Percentiles rank a stretch among this genome's conserved stretches.
phyloP scores from a whole-genome alignment of 163 green algal genomes.

The Prototheca wickerhamii region DNA sequence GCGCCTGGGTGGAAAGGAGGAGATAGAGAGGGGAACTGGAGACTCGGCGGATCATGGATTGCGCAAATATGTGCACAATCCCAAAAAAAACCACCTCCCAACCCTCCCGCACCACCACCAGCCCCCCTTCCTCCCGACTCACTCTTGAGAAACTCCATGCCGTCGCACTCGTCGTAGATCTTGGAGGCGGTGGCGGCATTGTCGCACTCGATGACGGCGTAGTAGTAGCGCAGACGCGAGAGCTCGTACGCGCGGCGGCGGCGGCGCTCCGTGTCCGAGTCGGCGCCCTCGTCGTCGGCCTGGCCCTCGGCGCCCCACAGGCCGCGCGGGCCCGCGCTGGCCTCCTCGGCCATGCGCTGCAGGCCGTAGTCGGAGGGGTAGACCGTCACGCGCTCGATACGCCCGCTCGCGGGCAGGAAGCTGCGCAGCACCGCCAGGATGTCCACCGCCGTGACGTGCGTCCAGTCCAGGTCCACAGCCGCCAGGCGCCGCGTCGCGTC shows the following conservation, averaged over 20 bases:
- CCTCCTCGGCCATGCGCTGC: conserved; percentile 82
- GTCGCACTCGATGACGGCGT: conserved; percentile 73
- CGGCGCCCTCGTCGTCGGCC: conserved; percentile 6
- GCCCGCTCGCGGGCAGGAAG: conserved; percentile 49
- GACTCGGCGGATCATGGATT: background rate
- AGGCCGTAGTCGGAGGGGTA: conserved; percentile 89
- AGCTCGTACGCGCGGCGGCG: conserved; percentile 69
- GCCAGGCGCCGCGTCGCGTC: conserved; percentile 61
- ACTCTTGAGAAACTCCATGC: conserved; percentile 42
- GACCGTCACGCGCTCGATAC: conserved; percentile 65
- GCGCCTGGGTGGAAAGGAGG: conserved; percentile 17
- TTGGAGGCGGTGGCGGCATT: conserved; percentile 44
- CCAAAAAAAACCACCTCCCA: background rate
- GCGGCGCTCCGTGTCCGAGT: conserved; percentile 43
- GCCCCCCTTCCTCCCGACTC: background rate
- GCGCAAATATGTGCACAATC: background rate
- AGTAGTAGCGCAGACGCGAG: conserved; percentile 78
- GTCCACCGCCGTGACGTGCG: conserved; percentile 74
- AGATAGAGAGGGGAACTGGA: background rate
- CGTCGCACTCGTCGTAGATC: conserved; percentile 76
- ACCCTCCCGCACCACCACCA: conserved; percentile 1
- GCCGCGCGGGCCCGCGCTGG: conserved; percentile 57
- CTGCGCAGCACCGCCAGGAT: conserved; percentile 76
- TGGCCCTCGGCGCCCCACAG: conserved; percentile 19
- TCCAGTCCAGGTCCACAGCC: conserved; percentile 87